Evolutionary conservation across 2,329 filamentous ascomycete genomes (phyloP).

Genomic region (Colletotrichum melonis): DNA sequence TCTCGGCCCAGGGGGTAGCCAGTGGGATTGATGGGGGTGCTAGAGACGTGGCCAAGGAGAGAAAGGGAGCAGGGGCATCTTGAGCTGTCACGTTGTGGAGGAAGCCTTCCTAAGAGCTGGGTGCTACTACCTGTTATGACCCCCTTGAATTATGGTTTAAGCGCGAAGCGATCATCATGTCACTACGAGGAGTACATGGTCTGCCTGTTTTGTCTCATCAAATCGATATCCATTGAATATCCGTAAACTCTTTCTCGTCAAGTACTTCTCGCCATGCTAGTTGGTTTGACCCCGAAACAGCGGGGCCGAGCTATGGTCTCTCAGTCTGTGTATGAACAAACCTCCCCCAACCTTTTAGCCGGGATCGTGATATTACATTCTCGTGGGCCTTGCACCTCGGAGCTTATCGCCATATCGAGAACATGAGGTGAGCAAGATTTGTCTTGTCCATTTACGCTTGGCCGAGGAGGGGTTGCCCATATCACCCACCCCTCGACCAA

Average conservation of each 20-base stretch:
- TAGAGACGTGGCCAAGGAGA: constrained; percentile 59
- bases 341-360: too few species aligned
- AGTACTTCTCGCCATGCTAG: background rate
- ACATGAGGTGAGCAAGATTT: background rate
- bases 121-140: background rate
- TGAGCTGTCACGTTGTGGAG: background rate
- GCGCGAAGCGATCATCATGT: background rate
- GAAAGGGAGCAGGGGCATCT: constrained; percentile 47
- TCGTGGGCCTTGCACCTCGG: too few species aligned
- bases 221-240: background rate
- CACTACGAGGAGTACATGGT: background rate
- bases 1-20: constrained; percentile 42
- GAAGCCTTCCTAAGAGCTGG: background rate
- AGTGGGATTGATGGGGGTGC: constrained; percentile 58
- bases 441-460: constrained; percentile 4
- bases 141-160: background rate
- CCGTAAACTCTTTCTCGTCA: background rate
- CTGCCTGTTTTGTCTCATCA: background rate
- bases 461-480: background rate
- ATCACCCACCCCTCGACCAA: background rate
- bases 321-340: too few species aligned
- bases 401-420: background rate
- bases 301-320: too few species aligned
- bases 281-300: background rate
- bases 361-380: too few species aligned